Evolutionary conservation across 2,329 filamentous ascomycete genomes (phyloP).

Genomic region (Paramyrothecium roridum): DNA sequence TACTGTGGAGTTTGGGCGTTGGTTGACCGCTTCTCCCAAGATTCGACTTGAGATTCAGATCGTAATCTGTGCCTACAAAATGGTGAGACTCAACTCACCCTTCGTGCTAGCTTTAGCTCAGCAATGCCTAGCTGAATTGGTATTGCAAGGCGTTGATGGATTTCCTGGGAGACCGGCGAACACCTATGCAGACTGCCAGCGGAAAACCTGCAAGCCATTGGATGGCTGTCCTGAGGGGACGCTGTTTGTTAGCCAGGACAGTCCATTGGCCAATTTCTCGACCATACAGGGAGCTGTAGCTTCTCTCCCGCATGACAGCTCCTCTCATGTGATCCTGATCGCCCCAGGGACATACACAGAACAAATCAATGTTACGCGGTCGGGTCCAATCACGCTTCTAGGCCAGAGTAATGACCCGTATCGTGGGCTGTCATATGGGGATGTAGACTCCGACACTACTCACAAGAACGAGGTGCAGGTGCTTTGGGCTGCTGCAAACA

Average conservation of each 20-base stretch:
- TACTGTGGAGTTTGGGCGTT: background rate
- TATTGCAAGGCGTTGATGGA: background rate
- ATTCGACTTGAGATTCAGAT: background rate
- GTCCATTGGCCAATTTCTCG: background rate
- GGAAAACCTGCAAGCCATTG: background rate
- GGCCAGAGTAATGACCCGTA: background rate
- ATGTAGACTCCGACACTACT: background rate
- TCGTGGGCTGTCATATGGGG: background rate
- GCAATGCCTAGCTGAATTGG: background rate
- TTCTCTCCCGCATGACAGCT: background rate
- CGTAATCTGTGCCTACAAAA: background rate
- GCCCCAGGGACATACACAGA: background rate
- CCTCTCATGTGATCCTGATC: constrained; percentile 1
- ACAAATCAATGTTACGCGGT: background rate
- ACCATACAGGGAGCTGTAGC: background rate
- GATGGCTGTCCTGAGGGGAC: background rate
- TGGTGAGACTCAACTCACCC: background rate
- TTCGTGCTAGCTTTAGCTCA: background rate
- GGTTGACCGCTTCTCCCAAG: background rate
- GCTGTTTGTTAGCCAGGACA: background rate
- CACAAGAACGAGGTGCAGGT: background rate
- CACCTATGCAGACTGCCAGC: background rate
- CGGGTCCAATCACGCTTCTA: background rate
- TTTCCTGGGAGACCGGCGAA: background rate
- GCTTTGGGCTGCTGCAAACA: background rate